phyloP scores from a whole-genome alignment of 2,329 filamentous ascomycete genomes.

The Boeremia lycopersici region DNA sequence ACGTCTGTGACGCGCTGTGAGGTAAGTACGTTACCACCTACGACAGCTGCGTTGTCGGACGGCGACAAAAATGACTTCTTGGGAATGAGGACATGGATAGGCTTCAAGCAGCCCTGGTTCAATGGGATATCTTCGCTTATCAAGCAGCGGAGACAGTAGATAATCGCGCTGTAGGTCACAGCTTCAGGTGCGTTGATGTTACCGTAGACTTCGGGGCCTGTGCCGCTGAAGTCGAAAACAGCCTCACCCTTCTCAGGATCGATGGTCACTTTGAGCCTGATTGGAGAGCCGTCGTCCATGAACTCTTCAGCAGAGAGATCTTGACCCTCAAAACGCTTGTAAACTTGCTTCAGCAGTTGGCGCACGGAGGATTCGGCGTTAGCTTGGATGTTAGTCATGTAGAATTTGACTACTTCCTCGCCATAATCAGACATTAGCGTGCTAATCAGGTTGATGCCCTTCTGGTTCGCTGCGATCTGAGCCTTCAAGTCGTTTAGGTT shows the following conservation, averaged over 20 bases:
- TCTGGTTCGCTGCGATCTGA: constrained; percentile 85
- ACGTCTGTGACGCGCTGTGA: constrained; percentile 80
- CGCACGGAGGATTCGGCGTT: constrained; percentile 80
- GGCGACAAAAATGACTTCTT: constrained; percentile 75
- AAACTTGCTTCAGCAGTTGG: constrained; percentile 73
- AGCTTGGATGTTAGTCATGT: constrained; percentile 82
- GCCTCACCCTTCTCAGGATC: constrained; percentile 76
- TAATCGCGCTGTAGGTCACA: constrained; percentile 82
- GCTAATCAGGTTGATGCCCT: constrained; percentile 79
- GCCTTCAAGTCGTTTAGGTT: constrained; percentile 88
- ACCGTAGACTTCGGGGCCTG: constrained; percentile 77
- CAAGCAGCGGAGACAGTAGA: constrained; percentile 81
- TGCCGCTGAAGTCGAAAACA: constrained; percentile 78
- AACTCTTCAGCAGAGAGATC: constrained; percentile 78
- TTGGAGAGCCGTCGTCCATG: constrained; percentile 86
- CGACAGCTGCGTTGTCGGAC: constrained; percentile 77
- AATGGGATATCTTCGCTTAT: constrained; percentile 83
- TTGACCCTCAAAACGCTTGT: constrained; percentile 69
- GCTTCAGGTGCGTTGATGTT: constrained; percentile 84
- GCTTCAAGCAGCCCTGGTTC: constrained; percentile 82
- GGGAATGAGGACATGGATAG: constrained; percentile 76
- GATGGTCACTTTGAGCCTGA: constrained; percentile 76
- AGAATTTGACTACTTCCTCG: constrained; percentile 77
- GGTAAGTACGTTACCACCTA: constrained; percentile 83
- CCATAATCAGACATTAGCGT: constrained; percentile 78